phyloP scores from a whole-genome alignment of 1,139 yeast species.

The Hyphopichia burtonii region DNA sequence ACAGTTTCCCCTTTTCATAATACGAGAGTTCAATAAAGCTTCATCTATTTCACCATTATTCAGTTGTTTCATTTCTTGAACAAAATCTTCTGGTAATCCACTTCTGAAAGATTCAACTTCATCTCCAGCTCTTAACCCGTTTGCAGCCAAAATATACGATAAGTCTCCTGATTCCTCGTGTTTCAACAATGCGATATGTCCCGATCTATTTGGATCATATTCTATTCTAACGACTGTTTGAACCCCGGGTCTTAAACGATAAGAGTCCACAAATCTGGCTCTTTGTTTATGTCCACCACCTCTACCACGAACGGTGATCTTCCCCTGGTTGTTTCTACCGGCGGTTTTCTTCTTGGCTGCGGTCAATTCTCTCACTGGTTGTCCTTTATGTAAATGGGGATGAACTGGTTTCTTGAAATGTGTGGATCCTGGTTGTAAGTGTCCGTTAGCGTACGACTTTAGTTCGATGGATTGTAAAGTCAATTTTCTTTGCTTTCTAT shows the following conservation, averaged over 20 bases:
- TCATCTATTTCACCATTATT: conserved; percentile 86
- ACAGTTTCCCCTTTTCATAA: conserved; percentile 93
- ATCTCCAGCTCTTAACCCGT: conserved; percentile 92
- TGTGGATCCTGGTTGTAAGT: conserved; percentile 80
- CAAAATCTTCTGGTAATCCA: conserved; percentile 80
- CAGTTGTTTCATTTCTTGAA: conserved; percentile 61
- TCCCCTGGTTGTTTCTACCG: conserved; percentile 90
- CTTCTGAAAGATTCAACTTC: conserved; percentile 81
- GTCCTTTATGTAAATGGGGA: conserved; percentile 82
- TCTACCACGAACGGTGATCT: conserved; percentile 87
- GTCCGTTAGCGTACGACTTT: conserved; percentile 71
- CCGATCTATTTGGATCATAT: conserved; percentile 93
- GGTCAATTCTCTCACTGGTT: conserved; percentile 77
- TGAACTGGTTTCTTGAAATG: conserved; percentile 89
- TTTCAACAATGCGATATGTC: conserved; percentile 85
- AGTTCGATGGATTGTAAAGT: conserved; percentile 68
- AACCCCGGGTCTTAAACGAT: conserved; percentile 64
- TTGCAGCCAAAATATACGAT: conserved; percentile 85
- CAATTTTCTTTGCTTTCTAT: conserved; percentile 70
- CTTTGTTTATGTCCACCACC: conserved; percentile 97
- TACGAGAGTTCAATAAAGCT: conserved; percentile 82
- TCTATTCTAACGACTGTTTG: conserved; percentile 87
- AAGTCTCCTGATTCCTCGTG: conserved; percentile 61
- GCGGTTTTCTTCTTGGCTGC: conserved; percentile 69
- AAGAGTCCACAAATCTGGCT: conserved; percentile 77